Conservation (phyloP, 441 rosid genomes). For the Syzygium malaccense region DNA sequence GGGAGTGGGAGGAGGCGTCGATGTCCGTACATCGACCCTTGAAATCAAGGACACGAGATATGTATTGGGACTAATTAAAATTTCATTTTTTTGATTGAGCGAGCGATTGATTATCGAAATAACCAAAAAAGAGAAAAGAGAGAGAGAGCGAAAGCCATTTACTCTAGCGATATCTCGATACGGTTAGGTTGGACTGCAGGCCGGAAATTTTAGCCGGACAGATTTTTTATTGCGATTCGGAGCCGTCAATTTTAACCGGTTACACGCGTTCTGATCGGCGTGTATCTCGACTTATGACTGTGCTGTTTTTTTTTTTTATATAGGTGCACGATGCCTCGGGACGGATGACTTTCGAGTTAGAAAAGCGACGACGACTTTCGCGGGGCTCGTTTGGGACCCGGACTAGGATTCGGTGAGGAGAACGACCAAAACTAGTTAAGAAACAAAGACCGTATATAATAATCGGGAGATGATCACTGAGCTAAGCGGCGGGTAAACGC, state of each 20-base stretch:
- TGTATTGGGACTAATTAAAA: not conserved
- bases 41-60: not conserved
- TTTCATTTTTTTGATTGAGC: not conserved
- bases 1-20: not conserved
- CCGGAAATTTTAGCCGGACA: not conserved
- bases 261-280: rapidly evolving
- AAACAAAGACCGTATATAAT: not conserved
- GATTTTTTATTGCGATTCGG: not conserved
- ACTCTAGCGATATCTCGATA: not conserved
- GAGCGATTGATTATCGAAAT: not conserved
- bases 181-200: rapidly evolving
- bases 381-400: rapidly evolving
- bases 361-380: not conserved
- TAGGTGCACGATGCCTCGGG: not conserved
- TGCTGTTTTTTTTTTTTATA: not conserved
- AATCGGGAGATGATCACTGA: not conserved
- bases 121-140: not conserved
- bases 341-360: not conserved
- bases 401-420: not conserved
- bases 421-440: not conserved
- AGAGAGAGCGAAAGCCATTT: not conserved
- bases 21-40: not conserved
- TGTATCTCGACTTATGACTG: not conserved
- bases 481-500: rapidly evolving
- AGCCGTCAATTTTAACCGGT: rapidly evolving